Conservation (phyloP, 2,329 filamentous ascomycete species). For the Sclerotinia minor region DNA sequence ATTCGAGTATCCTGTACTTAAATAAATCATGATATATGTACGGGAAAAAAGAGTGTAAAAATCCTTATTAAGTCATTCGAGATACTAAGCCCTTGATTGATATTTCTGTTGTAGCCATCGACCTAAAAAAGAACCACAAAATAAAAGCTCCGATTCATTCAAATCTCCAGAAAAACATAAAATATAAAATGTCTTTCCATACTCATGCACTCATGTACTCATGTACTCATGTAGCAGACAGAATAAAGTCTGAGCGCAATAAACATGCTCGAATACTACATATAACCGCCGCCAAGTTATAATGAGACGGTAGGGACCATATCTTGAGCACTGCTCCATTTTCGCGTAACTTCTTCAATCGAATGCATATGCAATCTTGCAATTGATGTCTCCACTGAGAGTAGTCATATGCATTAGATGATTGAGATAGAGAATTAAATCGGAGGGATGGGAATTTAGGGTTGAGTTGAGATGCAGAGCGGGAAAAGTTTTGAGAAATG, state of each 20-base stretch:
- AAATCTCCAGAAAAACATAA: neutral
- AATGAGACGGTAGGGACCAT: conserved; percentile 3
- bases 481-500: neutral
- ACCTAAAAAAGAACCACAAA: too few relatives aligned
- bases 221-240: neutral
- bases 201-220: neutral
- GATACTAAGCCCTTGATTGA: neutral
- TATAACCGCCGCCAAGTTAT: conserved; percentile 5
- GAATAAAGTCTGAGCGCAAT: conserved; percentile 1
- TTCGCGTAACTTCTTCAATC: neutral
- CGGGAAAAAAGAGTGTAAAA: neutral
- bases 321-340: conserved; percentile 16
- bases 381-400: neutral
- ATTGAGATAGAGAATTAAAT: neutral
- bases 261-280: neutral
- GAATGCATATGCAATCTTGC: neutral
- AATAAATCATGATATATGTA: neutral
- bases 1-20: neutral
- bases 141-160: neutral
- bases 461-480: too few relatives aligned
- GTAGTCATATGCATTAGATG: neutral
- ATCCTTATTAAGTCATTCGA: neutral
- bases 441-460: conserved; percentile 6
- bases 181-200: neutral
- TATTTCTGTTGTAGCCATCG: neutral